Evolutionary conservation across 1,284 basidiomycete species (phyloP), one percentile per base, ranked within the genome.

Genomic region (Exobasidium cylindrosporum): DNA sequence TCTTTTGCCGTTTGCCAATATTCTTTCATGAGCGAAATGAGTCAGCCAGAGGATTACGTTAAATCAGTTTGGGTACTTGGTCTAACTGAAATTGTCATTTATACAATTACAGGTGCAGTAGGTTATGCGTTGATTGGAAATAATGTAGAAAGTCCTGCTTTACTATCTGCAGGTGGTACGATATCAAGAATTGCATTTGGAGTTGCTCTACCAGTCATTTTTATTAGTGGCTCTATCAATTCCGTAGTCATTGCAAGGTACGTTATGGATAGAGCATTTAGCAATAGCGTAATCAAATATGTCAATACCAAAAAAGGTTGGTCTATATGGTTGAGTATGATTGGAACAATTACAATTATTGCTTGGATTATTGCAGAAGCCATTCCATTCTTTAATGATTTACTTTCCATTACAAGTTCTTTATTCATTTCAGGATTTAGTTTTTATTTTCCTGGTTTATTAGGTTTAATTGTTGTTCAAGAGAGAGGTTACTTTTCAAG

Each of bases 401-500:
- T 75, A 29, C 63, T 74, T 2, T 61, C 65, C 17, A 63, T 73
- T 52, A 67, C 70, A 17, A 30, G 11, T 60, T 66, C 67, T 28
- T 63, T 66, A 24, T 53, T 71, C 40, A 69, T 75, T 31, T 67
- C 64, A 10, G 67, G 65, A 44, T 77, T 72, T 54, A 68, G 63
- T 31, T 76, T 72, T 68, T 70, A 62, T 60, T 65, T 69, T 45
- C 70, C 68, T 1, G 61, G 55, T 11, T 55, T 73, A 28, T 60
- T 64, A 0, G 70, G 69, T 67, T 45, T 58, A 23, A 70, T 67
- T 54, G 21, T 62, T 5, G 29, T 62, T 17, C 40, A 55, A 17
- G 29, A 62, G 29, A 63, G 91, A 77, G 72, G 82, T 73, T 55
- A 62, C 62, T 65, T 56, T 35, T 62, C 54, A 57, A 61, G 40